phyloP scores from a whole-genome alignment of 805 yeast genomes.

The Saccharomycopsis javanensis region DNA sequence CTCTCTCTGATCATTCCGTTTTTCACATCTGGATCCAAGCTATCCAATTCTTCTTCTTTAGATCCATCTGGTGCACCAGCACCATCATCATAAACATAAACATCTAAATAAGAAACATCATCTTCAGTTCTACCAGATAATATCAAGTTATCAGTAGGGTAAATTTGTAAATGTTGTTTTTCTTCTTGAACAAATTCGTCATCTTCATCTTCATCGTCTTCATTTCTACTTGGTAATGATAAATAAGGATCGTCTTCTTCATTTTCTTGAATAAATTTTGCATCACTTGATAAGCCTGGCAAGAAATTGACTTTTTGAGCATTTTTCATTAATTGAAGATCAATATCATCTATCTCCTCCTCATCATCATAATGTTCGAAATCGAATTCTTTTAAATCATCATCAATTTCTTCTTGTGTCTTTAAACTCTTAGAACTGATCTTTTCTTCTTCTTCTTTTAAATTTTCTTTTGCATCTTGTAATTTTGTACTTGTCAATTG shows the following conservation, averaged over 20 bases:
- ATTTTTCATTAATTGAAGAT: conserved; percentile 22
- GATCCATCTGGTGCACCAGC: conserved; percentile 70
- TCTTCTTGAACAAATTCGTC: conserved; percentile 65
- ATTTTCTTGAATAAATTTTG: conserved; percentile 40
- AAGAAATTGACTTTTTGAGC: conserved; percentile 58
- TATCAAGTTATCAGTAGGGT: conserved; percentile 82
- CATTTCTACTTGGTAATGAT: conserved; percentile 41
- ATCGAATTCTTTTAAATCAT: conserved; percentile 81
- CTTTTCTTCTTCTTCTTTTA: conserved; percentile 26
- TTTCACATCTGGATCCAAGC: conserved; percentile 38
- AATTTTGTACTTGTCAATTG: conserved; percentile 77
- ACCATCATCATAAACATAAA: conserved; percentile 89
- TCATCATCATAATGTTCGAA: conserved; percentile 77
- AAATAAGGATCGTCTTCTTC: conserved; percentile 51
- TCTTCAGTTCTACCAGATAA: conserved; percentile 94
- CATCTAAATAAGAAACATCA: conserved; percentile 84
- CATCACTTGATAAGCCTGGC: conserved; percentile 61
- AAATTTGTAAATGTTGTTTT: conserved; percentile 72
- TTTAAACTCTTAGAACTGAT: conserved; percentile 26
- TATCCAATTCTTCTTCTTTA: conserved; percentile 56
- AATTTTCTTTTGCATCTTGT: conserved; percentile 48
- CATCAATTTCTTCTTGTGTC: conserved; percentile 58
- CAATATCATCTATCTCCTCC: conserved; percentile 34
- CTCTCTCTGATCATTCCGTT: conserved; percentile 59
- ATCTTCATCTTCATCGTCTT: conserved; percentile 31